Evolutionary conservation across 306 rosid species (phyloP), one percentile per base, ranked within the genome.

Genomic region (Vicia sativa): DNA sequence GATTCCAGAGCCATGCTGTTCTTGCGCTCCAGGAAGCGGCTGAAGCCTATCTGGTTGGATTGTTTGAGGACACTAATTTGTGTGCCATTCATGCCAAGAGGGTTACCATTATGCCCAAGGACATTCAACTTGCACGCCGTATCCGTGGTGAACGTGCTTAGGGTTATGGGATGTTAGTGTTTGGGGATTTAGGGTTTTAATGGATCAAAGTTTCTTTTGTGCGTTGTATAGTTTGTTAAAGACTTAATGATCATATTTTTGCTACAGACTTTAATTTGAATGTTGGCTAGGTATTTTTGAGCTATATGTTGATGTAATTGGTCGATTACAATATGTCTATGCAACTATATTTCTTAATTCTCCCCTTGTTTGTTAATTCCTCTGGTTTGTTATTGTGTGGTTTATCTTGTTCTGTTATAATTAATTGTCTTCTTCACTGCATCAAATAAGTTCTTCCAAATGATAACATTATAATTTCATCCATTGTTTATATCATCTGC

Each of bases 51-150:
- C 50, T 88, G 23, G 95, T 88, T 9, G 91, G 95, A 7, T 80
- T 88, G 29, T 86, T 88, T 8, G 95, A 88, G 82, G 95, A 88
- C 53, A 86, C 95, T 28, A 88, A 88, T 44, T 75, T 86, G 58
- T 88, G 95, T 11, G 95, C 89, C 0, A 88, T 88, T 14, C 95
- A 88, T 10, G 95, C 95, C 16, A 88, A 88, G 86, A 83, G 95
- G 81, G 95, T 88, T 0, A 88, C 95, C 2, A 88, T 88, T 2
- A 88, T 88, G 95, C 91, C 95, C 4, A 88, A 88, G 75, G 95
- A 88, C 14, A 84, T 88, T 42, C 91, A 88, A 34, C 89, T 88
- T 0, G 95, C 95, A 0, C 66, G 91, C 16, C 79, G 91, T 1
- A 88, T 88, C 60, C 91, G 87, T 3, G 91, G 91, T 5, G 95